phyloP scores from a whole-genome alignment of 2,329 filamentous ascomycete species.

The Volutella citrinella region DNA sequence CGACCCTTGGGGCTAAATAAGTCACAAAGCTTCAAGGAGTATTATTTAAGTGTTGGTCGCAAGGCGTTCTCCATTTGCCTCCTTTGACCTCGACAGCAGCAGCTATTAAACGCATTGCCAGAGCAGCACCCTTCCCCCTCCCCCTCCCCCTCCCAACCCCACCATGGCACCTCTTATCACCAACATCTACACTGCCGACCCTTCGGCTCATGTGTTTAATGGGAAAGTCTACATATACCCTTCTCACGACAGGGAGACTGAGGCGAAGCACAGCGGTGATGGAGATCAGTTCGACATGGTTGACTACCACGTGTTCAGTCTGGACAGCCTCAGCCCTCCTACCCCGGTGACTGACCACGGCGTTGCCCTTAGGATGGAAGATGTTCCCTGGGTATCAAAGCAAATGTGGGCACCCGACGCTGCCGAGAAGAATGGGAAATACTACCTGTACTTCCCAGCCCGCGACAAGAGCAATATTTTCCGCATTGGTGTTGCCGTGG shows the following conservation, averaged over 20 bases:
- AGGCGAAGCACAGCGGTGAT: constrained; percentile 76
- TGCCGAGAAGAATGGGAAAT: constrained; percentile 63
- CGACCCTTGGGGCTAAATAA: too few species aligned
- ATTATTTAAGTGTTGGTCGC: too few species aligned
- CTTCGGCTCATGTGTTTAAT: constrained; percentile 77
- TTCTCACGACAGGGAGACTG: constrained; percentile 74
- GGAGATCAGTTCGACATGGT: constrained; percentile 83
- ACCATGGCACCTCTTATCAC: constrained; percentile 60
- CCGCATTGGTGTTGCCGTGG: constrained; percentile 69
- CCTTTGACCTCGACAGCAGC: too few species aligned
- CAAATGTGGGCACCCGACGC: constrained; percentile 82
- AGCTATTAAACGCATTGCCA: too few species aligned
- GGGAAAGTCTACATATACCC: constrained; percentile 75
- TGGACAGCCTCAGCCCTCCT: constrained; percentile 47
- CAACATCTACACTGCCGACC: constrained; percentile 77
- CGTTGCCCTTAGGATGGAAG: constrained; percentile 59
- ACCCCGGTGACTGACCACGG: constrained; percentile 70
- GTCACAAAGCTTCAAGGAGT: too few species aligned
- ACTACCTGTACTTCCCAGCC: constrained; percentile 76
- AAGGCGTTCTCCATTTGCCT: too few species aligned
- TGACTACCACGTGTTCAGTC: constrained; percentile 77
- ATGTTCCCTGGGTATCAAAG: constrained; percentile 74
- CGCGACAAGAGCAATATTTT: constrained; percentile 68
- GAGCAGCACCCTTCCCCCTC: too few species aligned
- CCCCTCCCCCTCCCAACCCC: too few species aligned